Evolutionary conservation across 768 basidiomycete genomes (phyloP).

Genomic region (Xerocomus spinulosus): DNA sequence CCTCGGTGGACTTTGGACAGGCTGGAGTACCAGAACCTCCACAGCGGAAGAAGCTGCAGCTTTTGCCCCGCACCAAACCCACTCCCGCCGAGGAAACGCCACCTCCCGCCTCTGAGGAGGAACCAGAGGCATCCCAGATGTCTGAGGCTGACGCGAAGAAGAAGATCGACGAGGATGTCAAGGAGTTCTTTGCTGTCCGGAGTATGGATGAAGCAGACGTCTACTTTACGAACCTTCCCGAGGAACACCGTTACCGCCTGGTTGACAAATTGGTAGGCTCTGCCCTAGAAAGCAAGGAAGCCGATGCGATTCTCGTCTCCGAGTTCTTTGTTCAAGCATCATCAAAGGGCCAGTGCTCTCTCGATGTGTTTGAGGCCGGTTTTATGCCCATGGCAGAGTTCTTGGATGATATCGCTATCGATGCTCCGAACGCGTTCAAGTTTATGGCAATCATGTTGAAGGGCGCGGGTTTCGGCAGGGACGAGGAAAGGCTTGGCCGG

Average conservation of each 20-base stretch:
- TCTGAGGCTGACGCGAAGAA: slow-evolving; percentile 62
- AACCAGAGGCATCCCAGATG: slow-evolving; percentile 51
- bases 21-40: slow-evolving; percentile 42
- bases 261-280: slow-evolving; percentile 70
- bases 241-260: slow-evolving; percentile 56
- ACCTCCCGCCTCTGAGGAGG: slow-evolving; percentile 46
- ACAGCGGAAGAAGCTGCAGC: slow-evolving; percentile 67
- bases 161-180: slow-evolving; percentile 76
- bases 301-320: slow-evolving; percentile 72
- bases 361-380: slow-evolving; percentile 68
- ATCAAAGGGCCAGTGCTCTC: slow-evolving; percentile 55
- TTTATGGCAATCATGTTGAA: slow-evolving; percentile 73
- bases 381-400: slow-evolving; percentile 65
- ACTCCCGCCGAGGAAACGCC: slow-evolving; percentile 48
- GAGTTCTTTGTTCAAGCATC: slow-evolving; percentile 65
- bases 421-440: slow-evolving; percentile 81
- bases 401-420: slow-evolving; percentile 85
- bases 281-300: slow-evolving; percentile 78
- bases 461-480: slow-evolving; percentile 54
- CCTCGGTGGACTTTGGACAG: slow-evolving; percentile 47
- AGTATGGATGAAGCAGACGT: slow-evolving; percentile 83
- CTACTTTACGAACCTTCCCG: slow-evolving; percentile 75
- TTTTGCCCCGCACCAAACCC: slow-evolving; percentile 69
- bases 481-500: slow-evolving; percentile 52
- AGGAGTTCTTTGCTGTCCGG: slow-evolving; percentile 84